Evolutionary conservation across 139 green algal genomes (phyloP).

Genomic region (Chlamydomonas sp.): DNA sequence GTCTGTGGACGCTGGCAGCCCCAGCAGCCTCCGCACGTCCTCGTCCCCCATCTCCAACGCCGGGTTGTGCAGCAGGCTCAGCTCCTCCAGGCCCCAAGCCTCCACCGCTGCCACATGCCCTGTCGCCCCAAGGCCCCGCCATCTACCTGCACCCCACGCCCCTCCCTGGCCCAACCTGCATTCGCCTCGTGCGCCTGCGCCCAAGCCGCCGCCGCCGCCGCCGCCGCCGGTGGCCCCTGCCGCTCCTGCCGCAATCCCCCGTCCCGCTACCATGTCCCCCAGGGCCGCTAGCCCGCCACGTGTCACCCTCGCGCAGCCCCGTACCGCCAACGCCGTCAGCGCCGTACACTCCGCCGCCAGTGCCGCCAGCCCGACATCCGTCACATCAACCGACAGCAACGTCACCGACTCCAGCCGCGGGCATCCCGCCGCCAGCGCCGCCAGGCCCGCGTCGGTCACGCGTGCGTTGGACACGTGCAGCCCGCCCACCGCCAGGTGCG

Average conservation of each 20-base stretch:
- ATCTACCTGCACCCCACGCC: too few species aligned
- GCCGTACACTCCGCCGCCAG: conserved; percentile 29
- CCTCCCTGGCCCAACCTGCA: too few species aligned
- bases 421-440: not conserved
- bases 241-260: not conserved
- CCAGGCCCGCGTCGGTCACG: conserved; percentile 30
- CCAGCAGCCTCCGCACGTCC: conserved; percentile 7
- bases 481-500: conserved; percentile 43
- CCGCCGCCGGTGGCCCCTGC: not conserved
- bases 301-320: conserved; percentile 26
- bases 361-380: conserved; percentile 38
- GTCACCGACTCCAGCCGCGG: conserved; percentile 14
- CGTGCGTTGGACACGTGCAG: conserved; percentile 24
- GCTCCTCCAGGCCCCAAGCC: conserved; percentile 1
- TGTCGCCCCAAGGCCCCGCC: too few species aligned
- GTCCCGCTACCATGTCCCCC: not conserved
- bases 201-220: not conserved
- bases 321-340: conserved; percentile 19
- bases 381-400: conserved; percentile 45
- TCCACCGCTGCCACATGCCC: not conserved
- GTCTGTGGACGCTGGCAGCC: not conserved
- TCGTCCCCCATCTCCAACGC: conserved; percentile 10
- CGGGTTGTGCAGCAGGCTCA: conserved; percentile 35
- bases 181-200: conserved; percentile 1
- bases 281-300: conserved; percentile 15